Conservation (phyloP, 2,329 filamentous ascomycete species). For the Nemania sp. region DNA sequence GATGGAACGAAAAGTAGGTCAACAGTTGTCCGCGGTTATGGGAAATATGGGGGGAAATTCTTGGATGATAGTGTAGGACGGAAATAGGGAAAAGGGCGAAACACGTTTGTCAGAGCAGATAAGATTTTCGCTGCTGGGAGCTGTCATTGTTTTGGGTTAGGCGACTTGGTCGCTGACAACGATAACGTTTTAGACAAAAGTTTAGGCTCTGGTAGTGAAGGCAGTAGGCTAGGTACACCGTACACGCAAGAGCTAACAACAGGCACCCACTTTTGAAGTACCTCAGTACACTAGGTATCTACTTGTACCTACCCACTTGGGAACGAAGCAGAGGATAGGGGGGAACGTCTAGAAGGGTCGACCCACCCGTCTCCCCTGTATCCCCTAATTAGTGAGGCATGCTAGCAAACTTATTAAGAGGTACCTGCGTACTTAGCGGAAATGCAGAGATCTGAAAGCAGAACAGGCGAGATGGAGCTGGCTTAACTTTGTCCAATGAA, state of each 20-base stretch:
- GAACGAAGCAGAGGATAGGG: conserved; percentile 10
- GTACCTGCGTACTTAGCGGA: too few species aligned
- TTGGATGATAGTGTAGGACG: conserved; percentile 4
- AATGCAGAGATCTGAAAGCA: background rate
- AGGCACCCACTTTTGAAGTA: background rate
- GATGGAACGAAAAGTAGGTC: conserved; percentile 16
- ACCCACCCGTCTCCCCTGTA: conserved; percentile 1
- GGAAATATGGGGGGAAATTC: conserved; percentile 9
- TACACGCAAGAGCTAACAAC: conserved; percentile 7
- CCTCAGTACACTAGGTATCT: background rate
- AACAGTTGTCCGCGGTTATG: too few species aligned
- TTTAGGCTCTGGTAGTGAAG: conserved; percentile 4
- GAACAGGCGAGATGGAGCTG: background rate
- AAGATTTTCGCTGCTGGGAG: conserved; percentile 24
- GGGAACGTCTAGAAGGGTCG: conserved; percentile 6
- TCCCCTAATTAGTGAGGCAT: background rate
- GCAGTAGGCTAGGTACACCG: too few species aligned
- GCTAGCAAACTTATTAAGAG: too few species aligned
- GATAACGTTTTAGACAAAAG: conserved; percentile 2
- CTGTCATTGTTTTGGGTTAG: conserved; percentile 13
- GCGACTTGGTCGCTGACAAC: background rate
- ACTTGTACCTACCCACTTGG: too few species aligned
- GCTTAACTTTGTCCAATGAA: conserved; percentile 18
- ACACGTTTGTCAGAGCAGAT: conserved; percentile 19
- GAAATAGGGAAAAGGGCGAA: conserved; percentile 23